Evolutionary conservation across 2,329 filamentous ascomycete species (phyloP).

Genomic region (Ophiostoma tasmaniense): DNA sequence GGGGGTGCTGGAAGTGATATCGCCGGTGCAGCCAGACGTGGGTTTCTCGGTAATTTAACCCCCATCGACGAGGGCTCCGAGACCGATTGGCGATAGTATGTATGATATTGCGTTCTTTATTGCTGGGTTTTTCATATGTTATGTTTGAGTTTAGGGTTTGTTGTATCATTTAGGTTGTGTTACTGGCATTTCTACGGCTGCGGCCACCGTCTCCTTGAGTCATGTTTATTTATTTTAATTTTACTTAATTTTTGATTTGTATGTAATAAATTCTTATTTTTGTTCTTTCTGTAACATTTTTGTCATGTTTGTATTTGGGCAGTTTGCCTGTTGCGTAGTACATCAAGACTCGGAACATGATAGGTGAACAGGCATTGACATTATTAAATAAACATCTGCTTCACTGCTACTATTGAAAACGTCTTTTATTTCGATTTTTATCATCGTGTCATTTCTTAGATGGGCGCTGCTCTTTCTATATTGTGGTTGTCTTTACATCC

Average conservation of each 20-base stretch:
- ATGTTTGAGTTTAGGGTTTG: background rate
- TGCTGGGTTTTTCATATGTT: background rate
- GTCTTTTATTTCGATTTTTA: no score
- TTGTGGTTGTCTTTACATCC: background rate
- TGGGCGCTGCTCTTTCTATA: no score
- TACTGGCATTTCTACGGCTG: background rate
- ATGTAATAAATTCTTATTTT: background rate
- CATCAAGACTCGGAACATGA: no score
- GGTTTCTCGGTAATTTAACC: background rate
- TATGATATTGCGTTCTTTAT: background rate
- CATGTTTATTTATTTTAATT: background rate
- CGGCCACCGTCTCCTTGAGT: background rate
- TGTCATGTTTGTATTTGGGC: no score
- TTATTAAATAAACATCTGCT: no score
- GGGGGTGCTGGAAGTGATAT: background rate
- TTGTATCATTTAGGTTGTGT: background rate
- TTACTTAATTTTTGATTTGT: background rate
- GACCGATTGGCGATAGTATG: background rate
- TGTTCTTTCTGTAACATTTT: background rate
- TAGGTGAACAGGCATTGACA: no score
- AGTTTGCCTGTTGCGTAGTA: no score
- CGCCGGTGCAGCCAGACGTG: background rate
- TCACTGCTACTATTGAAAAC: no score
- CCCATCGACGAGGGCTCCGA: slow-evolving; percentile 2
- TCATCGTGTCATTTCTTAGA: no score